phyloP scores from a whole-genome alignment of 139 green algal species.

The Chlorella sp. region DNA sequence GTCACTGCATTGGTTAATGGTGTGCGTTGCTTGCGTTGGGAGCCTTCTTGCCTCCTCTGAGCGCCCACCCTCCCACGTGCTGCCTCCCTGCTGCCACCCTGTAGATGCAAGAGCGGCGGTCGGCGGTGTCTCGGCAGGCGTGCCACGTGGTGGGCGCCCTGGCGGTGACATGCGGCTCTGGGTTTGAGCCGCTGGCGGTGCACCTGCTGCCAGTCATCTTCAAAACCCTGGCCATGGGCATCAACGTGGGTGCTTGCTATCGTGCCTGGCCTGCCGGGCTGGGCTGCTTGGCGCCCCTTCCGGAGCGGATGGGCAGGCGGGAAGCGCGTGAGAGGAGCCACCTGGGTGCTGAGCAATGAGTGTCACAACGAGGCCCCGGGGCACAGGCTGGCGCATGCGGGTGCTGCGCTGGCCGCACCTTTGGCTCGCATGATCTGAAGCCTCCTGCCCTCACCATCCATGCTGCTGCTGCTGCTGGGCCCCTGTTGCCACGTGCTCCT shows the following conservation, averaged over 20 bases:
- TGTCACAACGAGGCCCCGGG: too few species aligned
- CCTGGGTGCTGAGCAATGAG: too few species aligned
- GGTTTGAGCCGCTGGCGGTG: constrained; percentile 62
- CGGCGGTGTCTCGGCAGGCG: constrained; percentile 66
- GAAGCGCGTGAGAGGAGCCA: too few species aligned
- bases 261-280: too few species aligned
- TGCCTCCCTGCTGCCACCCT: background rate
- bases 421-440: constrained; percentile 35
- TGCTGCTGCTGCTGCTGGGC: too few species aligned
- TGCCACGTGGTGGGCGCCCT: constrained; percentile 73
- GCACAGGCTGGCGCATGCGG: too few species aligned
- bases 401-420: background rate
- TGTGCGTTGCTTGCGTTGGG: background rate
- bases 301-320: too few species aligned
- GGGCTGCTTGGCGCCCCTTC: too few species aligned
- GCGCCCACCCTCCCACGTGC: too few species aligned
- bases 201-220: constrained; percentile 73
- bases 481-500: background rate
- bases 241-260: constrained; percentile 57
- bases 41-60: background rate
- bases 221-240: constrained; percentile 80
- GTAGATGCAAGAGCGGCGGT: constrained; percentile 74
- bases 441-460: background rate
- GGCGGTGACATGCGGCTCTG: constrained; percentile 54
- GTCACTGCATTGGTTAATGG: too few species aligned